Evolutionary conservation across 306 rosid species (phyloP).

Genomic region (Urtica urens): DNA sequence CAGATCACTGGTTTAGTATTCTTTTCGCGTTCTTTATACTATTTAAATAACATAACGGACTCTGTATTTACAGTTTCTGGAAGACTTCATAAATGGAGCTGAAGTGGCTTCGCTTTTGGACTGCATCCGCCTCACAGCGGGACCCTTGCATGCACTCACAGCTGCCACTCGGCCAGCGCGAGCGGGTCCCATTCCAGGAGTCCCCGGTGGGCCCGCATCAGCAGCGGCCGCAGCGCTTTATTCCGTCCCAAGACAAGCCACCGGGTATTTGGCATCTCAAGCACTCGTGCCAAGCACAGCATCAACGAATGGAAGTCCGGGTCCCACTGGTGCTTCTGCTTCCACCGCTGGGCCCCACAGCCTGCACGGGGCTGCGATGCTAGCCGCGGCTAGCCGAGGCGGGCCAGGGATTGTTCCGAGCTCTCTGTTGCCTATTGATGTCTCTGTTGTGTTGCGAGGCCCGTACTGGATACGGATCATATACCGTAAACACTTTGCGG

Average conservation of each 20-base stretch:
- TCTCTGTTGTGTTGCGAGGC: conserved; percentile 95
- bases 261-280: conserved; percentile 56
- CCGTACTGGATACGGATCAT: conserved; percentile 96
- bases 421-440: conserved; percentile 94
- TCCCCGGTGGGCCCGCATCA: conserved; percentile 46
- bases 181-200: conserved; percentile 88
- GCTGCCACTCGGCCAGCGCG: conserved; percentile 99
- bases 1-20: too few species aligned
- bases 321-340: conserved; percentile 43
- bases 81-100: conserved; percentile 96
- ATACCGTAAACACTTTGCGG: conserved; percentile 87
- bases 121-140: conserved; percentile 97
- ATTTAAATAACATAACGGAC: too few species aligned
- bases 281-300: conserved; percentile 54
- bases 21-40: too few species aligned
- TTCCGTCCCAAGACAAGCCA: conserved; percentile 64
- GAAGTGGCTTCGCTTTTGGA: conserved; percentile 95
- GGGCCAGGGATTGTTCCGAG: conserved; percentile 99
- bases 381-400: conserved; percentile 90
- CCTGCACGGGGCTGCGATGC: conserved; percentile 61
- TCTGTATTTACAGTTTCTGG: conserved; percentile 74
- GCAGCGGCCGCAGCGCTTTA: conserved; percentile 42
- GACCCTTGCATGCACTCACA: conserved; percentile 93
- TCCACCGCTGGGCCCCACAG: conserved; percentile 37
- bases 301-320: conserved; percentile 37